Base-by-base conservation (phyloP, 768 basidiomycete species). In the Mrakia gelida region DNA sequence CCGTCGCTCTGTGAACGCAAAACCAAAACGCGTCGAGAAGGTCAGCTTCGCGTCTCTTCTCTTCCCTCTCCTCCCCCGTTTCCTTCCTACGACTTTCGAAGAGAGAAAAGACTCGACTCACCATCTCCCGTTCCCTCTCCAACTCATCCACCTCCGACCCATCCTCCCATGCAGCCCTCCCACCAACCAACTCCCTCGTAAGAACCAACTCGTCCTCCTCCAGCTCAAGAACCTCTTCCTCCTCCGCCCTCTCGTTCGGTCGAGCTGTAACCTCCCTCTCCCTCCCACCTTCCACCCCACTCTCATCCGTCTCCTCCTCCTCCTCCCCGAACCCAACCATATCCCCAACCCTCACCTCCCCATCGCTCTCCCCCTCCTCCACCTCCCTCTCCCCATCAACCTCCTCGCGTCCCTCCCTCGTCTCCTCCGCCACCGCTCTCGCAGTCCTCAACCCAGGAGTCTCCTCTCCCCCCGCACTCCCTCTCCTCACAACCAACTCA, bases 321-420 rank as follows among this genome's bases (percentile, higher is more conserved):
- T 70, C 67, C 26, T 70, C 67, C 41, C 67, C 38, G 26, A 70
- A 70, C 34, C 67, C 67, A 43, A n/a, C 34, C 67, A 70, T 43
- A 41, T 70, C 67, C 18, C 67, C 67, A n/a, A 70, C 67, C 67
- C 41, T 70, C 34, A 70, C 67, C 26, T 67, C 65, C 45, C 45
- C 11, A 45, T 10, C 32, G 2, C 5, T n/a, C 67, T 45, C 21
- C 23, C 13, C 26, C 18, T 11, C 13, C 7, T 26, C 23, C 26
- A 2, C 34, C 15, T 16, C 65, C 38, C 4, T 10, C 26, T 70
- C n/a, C n/a, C n/a, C n/a, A n/a, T n/a, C 38, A 6, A 41, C 67
- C 11, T 21, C 32, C 34, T 32, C 65, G 16, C 30, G 65, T 62
- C 61, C 41, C 34, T 10, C 26, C 67, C 23, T 21, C 38, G 38